Base-by-base conservation (phyloP, 306 rosid genomes). In the Mucuna pruriens region DNA sequence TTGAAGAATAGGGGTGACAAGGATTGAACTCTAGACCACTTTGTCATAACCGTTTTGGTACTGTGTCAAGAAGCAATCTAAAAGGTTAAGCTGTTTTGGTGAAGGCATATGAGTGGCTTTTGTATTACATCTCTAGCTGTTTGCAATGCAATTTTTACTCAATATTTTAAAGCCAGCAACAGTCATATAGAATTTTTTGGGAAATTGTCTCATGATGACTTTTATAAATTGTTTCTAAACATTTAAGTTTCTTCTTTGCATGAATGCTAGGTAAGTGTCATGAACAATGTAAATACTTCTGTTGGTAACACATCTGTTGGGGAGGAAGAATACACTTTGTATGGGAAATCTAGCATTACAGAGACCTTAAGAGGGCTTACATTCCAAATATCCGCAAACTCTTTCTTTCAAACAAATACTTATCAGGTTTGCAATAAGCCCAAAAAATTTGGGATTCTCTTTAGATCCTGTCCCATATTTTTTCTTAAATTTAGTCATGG, bases 361-460 rank as follows among this genome's bases (percentile, higher is more conserved):
- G 99, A 93, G 87, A 87, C 77, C 61, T 89, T 93, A 87, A 85
- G 97, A 83, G 97, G 96, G 77, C 92, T 91, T 58, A 89, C 95
- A 4, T 95, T 95, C 83, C 99, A 91, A 85, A 95, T 95, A 90
- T 95, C 99, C 75, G 99, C 97, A 44, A 95, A 95, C 78, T 95
- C 99, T 40, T 95, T 95, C 90, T 95, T 95, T 77, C 99, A 95
- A 82, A 95, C 99, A 82, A 95, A 95, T 85, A 93, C 97, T 71
- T 83, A 34, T 52, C 99, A 95, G 99, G 99, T 91, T 55, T 60
- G 84, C 79, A 79, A 25, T 76, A 64, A 19, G 74, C 71, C 81
- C 65, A 81, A 39, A 84, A 23, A 7, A 1, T 4, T 76, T 23
- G 19, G 48, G 31, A 62, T 44, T 33, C 57, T 62, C 51, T 23